Evolutionary conservation across 441 rosid species (phyloP).

Genomic region (Kokia cookei): DNA sequence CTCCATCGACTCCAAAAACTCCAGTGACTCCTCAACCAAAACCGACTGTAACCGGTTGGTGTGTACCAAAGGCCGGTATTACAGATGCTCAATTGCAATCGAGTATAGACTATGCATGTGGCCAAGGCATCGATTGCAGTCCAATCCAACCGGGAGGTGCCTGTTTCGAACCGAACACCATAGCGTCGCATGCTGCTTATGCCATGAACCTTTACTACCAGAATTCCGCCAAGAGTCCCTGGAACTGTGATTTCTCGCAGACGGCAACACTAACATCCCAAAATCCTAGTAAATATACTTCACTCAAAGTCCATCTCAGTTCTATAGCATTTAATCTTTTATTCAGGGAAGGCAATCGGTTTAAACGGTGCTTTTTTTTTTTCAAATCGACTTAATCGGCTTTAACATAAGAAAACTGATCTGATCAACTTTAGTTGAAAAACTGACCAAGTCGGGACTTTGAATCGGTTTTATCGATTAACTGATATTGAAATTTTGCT

Average conservation of each 20-base stretch:
- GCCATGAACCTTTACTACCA: conserved; percentile 91
- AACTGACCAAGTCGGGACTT: no score
- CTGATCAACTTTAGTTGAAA: no score
- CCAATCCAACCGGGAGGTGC: conserved; percentile 80
- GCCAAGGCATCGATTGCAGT: conserved; percentile 72
- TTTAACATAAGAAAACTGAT: no score
- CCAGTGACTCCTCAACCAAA: conserved; percentile 43
- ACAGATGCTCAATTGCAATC: conserved; percentile 56
- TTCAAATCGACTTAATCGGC: no score
- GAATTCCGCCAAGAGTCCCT: conserved; percentile 37
- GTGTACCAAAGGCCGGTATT: conserved; percentile 53
- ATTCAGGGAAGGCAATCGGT: no score
- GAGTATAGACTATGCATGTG: conserved; percentile 78
- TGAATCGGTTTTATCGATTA: no score
- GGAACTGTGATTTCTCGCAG: conserved; percentile 78
- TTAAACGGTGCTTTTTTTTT: no score
- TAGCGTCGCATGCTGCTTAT: conserved; percentile 71
- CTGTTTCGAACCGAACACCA: conserved; percentile 74
- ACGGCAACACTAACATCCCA: conserved; percentile 58
- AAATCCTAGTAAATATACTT: conserved; percentile 65
- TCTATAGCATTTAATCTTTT: not conserved
- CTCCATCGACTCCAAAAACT: conserved; percentile 27
- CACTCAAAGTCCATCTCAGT: not conserved
- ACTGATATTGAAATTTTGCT: not conserved
- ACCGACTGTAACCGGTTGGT: conserved; percentile 50